These are phyloP conservation scores for Phyllosticta capitalensis DNA, from an alignment of 2,329 filamentous ascomycete species.

Conservation along the genomic window DNA sequence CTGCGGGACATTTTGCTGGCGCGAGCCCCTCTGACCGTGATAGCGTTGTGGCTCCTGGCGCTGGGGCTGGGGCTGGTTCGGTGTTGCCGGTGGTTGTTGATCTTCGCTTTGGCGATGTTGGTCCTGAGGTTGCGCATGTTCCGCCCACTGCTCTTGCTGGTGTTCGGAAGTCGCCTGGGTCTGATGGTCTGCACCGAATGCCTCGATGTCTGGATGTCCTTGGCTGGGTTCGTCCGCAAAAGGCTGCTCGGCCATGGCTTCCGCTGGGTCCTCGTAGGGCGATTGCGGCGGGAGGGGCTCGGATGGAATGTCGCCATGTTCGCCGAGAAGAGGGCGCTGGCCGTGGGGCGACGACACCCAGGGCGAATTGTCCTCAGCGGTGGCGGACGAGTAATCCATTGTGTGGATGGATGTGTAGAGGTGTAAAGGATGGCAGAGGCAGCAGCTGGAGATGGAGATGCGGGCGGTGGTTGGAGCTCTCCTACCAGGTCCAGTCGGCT, in stretches of 20 bases:
- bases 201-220: background rate
- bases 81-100: conserved; percentile 29
- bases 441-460: background rate
- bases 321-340: conserved; percentile 39
- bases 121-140: conserved; percentile 22
- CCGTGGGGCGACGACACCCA: conserved; percentile 53
- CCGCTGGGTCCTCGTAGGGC: conserved; percentile 22
- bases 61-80: conserved; percentile 26
- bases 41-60: conserved; percentile 38
- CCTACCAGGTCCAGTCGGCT: background rate
- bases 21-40: conserved; percentile 29
- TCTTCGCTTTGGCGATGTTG: conserved; percentile 24
- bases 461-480: background rate
- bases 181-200: conserved; percentile 23
- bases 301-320: conserved; percentile 31
- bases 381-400: conserved; percentile 57
- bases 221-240: conserved; percentile 9
- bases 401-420: conserved; percentile 5
- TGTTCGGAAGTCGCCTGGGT: conserved; percentile 29
- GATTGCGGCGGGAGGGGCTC: conserved; percentile 33
- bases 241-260: conserved; percentile 6
- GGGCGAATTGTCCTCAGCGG: conserved; percentile 50
- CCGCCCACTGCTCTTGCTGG: conserved; percentile 27
- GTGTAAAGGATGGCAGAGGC: background rate
- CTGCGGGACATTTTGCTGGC: conserved; percentile 48